Conservation (phyloP, 345 rosid genomes). For the Lepidium africanum region DNA sequence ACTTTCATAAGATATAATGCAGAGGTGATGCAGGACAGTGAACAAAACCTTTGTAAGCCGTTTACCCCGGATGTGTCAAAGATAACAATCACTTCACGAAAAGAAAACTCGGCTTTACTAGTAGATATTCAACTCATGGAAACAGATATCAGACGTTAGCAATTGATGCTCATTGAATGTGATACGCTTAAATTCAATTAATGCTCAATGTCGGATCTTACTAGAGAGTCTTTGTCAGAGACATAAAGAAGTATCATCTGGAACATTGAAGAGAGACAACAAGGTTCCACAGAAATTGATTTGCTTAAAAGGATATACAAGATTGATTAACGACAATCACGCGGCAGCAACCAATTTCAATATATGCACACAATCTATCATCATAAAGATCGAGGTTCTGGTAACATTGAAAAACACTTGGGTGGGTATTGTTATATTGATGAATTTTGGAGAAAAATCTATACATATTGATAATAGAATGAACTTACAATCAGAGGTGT, state of each 20-base stretch:
- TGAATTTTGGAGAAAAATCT: not conserved
- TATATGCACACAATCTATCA: not conserved
- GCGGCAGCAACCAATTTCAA: not conserved
- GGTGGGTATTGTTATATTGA: not conserved
- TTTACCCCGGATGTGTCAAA: not conserved
- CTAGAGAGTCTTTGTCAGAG: not conserved
- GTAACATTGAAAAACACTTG: not conserved
- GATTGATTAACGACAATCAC: not conserved
- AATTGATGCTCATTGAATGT: not conserved
- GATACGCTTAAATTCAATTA: not conserved
- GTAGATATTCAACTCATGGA: not conserved
- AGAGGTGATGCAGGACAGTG: not conserved
- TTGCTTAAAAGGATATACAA: not conserved
- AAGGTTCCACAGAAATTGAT: not conserved
- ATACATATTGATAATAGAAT: not conserved
- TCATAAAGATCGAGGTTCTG: not conserved
- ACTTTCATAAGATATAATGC: not conserved
- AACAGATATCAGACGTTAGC: not conserved
- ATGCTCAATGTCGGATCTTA: not conserved
- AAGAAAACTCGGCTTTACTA: not conserved
- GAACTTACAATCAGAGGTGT: not conserved
- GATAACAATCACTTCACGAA: not conserved
- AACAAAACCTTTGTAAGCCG: not conserved
- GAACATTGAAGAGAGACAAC: not conserved
- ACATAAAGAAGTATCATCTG: not conserved